Conservation (phyloP, 305 asterid genomes). For the Plantago coronopus region DNA sequence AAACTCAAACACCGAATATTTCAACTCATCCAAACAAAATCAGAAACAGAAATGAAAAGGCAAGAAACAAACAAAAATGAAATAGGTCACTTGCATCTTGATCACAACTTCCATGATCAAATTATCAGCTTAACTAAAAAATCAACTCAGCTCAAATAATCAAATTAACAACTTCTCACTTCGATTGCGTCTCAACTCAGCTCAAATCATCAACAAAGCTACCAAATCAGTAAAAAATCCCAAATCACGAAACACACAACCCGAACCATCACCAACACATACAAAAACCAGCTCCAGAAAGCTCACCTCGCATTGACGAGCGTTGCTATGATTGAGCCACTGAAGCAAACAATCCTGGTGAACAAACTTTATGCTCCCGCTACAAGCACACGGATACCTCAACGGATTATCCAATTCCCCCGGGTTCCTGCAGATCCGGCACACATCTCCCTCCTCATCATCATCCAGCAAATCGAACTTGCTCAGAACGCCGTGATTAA, state of each 20-base stretch:
- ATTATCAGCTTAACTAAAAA: no score
- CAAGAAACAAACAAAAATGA: no score
- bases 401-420: constrained; percentile 87
- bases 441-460: constrained; percentile 88
- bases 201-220: no score
- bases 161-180: no score
- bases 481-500: constrained; percentile 5
- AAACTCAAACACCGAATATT: no score
- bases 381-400: constrained; percentile 94
- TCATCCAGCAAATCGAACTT: constrained; percentile 66
- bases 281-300: background rate
- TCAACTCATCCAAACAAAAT: no score
- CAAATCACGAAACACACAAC: constrained; percentile 13
- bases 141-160: no score
- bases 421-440: constrained; percentile 97
- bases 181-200: no score
- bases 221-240: no score
- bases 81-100: no score
- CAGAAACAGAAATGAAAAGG: no score
- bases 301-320: constrained; percentile 95
- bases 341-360: constrained; percentile 98
- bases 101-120: no score
- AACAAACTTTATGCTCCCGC: constrained; percentile 95
- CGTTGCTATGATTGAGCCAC: constrained; percentile 99
- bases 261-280: background rate